These are phyloP conservation scores for Macaranga tanarius DNA, from an alignment of 441 rosid species.

Conservation along the genomic window DNA sequence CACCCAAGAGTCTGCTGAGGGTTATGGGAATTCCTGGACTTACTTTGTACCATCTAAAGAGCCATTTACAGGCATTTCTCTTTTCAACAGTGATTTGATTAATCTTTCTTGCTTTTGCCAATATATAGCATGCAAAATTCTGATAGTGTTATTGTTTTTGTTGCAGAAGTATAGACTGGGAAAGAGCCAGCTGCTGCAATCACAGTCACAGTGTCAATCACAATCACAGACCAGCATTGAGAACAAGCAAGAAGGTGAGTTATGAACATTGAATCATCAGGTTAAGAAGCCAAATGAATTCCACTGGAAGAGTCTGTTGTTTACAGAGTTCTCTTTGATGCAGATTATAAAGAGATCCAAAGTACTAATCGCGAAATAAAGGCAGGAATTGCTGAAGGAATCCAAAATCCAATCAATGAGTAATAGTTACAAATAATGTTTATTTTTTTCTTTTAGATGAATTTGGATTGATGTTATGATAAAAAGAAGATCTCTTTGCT, in stretches of 20 bases:
- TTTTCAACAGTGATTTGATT: constrained; percentile 15
- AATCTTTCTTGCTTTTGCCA: constrained; percentile 12
- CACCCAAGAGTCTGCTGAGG: constrained; percentile 90
- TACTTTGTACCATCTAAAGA: constrained; percentile 95
- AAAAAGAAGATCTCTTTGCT: constrained; percentile 1
- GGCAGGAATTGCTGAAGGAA: constrained; percentile 38
- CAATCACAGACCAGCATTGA: constrained; percentile 39
- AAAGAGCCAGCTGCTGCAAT: constrained; percentile 55
- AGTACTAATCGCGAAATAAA: constrained; percentile 8
- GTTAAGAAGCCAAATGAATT: constrained; percentile 1
- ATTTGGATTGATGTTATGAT: constrained; percentile 18
- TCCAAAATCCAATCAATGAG: constrained; percentile 53
- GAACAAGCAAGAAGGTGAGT: constrained; percentile 52
- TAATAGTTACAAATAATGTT: constrained; percentile 39
- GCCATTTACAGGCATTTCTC: constrained; percentile 78
- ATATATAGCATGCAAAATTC: background rate
- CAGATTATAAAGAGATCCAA: constrained; percentile 63
- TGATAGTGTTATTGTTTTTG: constrained; percentile 17
- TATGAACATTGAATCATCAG: background rate
- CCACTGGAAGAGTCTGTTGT: background rate
- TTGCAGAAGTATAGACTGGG: constrained; percentile 90
- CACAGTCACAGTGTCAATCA: constrained; percentile 13
- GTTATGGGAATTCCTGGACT: constrained; percentile 85
- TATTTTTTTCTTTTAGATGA: constrained; percentile 5
- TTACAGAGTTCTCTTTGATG: constrained; percentile 28